A percentile compares a stretch with the other conserved stretches of the same genome.
These are phyloP conservation scores for Malus hybrid DNA, from an alignment of 331 rosid species.

Conservation along the genomic window DNA sequence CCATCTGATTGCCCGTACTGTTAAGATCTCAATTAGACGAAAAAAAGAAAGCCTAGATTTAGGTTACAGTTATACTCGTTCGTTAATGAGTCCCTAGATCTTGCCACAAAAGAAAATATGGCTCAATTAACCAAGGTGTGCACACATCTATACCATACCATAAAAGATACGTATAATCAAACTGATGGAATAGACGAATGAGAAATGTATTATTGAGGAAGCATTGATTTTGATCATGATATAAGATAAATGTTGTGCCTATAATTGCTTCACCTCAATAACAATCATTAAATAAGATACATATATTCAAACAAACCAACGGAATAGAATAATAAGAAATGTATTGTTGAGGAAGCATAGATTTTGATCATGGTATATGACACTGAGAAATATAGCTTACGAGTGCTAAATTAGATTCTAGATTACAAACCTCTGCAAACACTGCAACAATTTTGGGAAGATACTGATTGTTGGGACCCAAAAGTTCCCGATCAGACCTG, in stretches of 20 bases:
- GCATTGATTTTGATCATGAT: not conserved
- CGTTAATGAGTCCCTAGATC: not conserved
- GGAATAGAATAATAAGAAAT: not conserved
- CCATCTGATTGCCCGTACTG: not conserved
- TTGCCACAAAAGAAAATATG: not conserved
- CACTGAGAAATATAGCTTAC: not conserved
- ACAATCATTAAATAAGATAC: not conserved
- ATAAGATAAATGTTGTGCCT: not conserved
- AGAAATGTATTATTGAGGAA: not conserved
- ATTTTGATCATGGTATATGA: not conserved
- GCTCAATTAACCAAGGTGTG: not conserved
- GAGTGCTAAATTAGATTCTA: not conserved
- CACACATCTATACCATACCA: not conserved
- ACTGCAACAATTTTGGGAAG: conserved; percentile 19
- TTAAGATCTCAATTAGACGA: not conserved
- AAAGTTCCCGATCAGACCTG: conserved; percentile 18
- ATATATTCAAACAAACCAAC: not conserved
- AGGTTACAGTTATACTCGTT: not conserved
- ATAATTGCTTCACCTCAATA: not conserved
- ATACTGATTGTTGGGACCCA: conserved; percentile 13
- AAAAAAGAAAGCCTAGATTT: not conserved
- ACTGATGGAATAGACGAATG: not conserved
- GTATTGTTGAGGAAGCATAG: not conserved
- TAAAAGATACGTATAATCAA: too few relatives aligned
- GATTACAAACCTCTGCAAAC: conserved; percentile 13